phyloP scores from a whole-genome alignment of 2,329 filamentous ascomycete genomes.

The Fusarium tupiense region DNA sequence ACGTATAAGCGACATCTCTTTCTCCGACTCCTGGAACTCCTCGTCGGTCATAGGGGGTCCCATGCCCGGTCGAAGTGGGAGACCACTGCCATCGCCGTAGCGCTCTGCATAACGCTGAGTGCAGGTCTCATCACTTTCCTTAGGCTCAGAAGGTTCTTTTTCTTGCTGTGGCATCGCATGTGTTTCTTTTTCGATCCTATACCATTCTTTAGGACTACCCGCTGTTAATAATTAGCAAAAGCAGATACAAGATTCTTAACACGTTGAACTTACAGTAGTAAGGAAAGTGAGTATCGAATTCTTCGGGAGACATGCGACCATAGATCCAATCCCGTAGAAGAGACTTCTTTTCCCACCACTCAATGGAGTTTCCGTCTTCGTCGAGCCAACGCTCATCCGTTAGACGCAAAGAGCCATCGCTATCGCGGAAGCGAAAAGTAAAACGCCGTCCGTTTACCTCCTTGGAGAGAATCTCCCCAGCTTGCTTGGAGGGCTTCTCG shows the following conservation, averaged over 20 bases:
- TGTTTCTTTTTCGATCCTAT: not conserved
- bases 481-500: not conserved
- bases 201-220: not conserved
- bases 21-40: fast-evolving
- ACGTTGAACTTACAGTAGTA: not conserved
- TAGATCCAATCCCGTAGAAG: not conserved
- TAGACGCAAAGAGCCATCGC: not conserved
- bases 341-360: not conserved
- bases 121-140: not conserved
- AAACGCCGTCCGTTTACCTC: not conserved
- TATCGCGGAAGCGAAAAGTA: not conserved
- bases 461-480: not conserved
- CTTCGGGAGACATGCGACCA: not conserved
- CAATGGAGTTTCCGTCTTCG: not conserved
- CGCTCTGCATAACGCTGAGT: not conserved
- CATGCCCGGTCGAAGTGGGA: not conserved
- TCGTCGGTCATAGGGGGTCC: not conserved
- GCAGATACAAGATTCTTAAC: fast-evolving
- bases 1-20: no score
- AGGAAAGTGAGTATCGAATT: not conserved
- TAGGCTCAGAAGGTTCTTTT: not conserved
- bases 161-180: not conserved
- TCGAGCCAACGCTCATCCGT: not conserved
- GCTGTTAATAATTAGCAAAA: not conserved
- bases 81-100: not conserved